Evolutionary conservation across 768 basidiomycete genomes (phyloP).

Genomic region (Guyanaporus albipodus): DNA sequence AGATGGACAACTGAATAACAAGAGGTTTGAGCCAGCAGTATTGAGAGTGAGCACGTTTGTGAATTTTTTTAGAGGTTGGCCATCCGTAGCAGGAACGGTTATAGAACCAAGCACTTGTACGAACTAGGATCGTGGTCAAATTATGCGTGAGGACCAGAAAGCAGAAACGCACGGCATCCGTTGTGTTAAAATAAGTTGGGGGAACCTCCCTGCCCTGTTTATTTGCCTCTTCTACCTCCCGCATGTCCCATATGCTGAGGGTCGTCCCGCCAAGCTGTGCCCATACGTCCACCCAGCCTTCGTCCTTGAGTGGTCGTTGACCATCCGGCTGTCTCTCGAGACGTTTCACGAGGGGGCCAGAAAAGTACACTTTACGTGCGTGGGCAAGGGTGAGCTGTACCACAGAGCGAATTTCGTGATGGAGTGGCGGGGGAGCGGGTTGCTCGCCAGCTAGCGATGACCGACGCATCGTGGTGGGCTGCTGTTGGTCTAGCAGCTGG

Average conservation of each 20-base stretch:
- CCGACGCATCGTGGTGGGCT: constrained; percentile 13
- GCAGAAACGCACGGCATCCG: constrained; percentile 68
- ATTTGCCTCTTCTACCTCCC: constrained; percentile 79
- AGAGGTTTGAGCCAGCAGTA: constrained; percentile 87
- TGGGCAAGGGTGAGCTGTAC: constrained; percentile 72
- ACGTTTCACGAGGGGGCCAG: constrained; percentile 73
- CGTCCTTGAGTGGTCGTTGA: constrained; percentile 62
- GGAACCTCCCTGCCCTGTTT: constrained; percentile 78
- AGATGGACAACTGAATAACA: constrained; percentile 82
- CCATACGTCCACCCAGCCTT: constrained; percentile 83
- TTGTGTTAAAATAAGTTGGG: constrained; percentile 82
- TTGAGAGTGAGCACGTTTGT: constrained; percentile 86
- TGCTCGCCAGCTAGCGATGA: constrained; percentile 15
- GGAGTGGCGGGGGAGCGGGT: constrained; percentile 44
- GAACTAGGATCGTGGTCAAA: constrained; percentile 44
- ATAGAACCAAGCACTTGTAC: constrained; percentile 75
- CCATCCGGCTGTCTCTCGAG: constrained; percentile 80
- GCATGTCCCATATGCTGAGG: constrained; percentile 90
- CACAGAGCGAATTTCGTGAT: constrained; percentile 80
- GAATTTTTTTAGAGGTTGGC: constrained; percentile 52
- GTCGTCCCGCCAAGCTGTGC: constrained; percentile 88
- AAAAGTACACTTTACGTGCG: constrained; percentile 83
- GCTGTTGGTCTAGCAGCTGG: constrained; percentile 25
- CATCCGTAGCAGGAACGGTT: constrained; percentile 53
- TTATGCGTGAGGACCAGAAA: background rate